Base-by-base conservation (phyloP, 805 yeast genomes). In the Peterozyma xylosa region DNA sequence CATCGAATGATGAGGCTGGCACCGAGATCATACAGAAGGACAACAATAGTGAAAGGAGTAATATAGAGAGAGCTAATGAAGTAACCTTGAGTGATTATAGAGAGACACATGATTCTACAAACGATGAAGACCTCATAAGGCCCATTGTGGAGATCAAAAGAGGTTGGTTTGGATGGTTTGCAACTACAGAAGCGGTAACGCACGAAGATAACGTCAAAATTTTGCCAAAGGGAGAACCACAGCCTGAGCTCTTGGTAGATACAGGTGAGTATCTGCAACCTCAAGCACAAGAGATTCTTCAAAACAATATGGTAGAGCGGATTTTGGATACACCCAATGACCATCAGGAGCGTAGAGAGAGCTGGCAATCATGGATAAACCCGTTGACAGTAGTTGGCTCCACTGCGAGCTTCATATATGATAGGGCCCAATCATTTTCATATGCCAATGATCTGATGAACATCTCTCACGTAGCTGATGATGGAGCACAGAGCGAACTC, bases 81-180 rank as follows among this genome's bases (percentile, higher is more conserved):
- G 35, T 35, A 11, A 45, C 47, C 13, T 35, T 45, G 33, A 45
- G 44, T 16, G 44, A 45, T 5, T 37, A 39, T 17, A 33, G 47
- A 11, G 44, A 45, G 36, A 30, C 38, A 14, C 44, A 45, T 16
- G 34, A 32, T 11, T 32, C 34, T 11, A 32, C 34, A 32, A 21
- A 7, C 7, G 29, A 40, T 21, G 43, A 40, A 21, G 43, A 37
- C 11, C 15, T 16, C 17, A 21, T 36, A 9, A 14, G 11, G 3
- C 17, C 9, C 18, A 11, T 34, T 11, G 30, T 5, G 35, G 30
- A 37, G 16, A 18, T 30, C 16, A 10, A 35, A 10, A n/a, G 37
- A 18, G 36, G 45, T 39, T 42, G 45, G 45, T 37, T 37, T 33
- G 37, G 41, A 37, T n/a, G 40, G 11, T 21, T 30, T 16, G 13